Conservation (phyloP, 768 basidiomycete species). For the Mycena vitilis region DNA sequence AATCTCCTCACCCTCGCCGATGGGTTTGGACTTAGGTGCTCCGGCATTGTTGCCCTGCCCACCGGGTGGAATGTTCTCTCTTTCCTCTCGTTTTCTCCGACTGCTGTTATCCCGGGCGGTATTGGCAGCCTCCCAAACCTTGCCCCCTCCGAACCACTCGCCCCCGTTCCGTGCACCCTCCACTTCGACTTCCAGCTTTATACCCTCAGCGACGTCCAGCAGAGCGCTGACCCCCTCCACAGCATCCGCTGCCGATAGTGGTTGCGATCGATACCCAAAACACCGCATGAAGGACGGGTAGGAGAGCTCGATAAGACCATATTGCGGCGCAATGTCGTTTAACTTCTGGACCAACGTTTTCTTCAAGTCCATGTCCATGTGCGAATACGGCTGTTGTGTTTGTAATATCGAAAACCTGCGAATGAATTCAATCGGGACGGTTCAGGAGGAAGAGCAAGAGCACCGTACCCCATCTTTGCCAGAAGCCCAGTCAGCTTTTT, state of each 20-base stretch:
- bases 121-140: constrained; percentile 74
- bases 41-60: constrained; percentile 33
- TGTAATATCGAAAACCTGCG: constrained; percentile 93
- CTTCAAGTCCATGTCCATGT: constrained; percentile 98
- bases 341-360: constrained; percentile 82
- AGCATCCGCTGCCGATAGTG: constrained; percentile 92
- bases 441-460: constrained; percentile 5
- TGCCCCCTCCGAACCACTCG: constrained; percentile 94
- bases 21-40: constrained; percentile 39
- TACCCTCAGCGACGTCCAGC: constrained; percentile 90
- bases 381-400: constrained; percentile 91
- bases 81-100: constrained; percentile 51
- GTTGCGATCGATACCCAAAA: constrained; percentile 89
- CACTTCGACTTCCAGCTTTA: constrained; percentile 90
- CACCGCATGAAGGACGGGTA: constrained; percentile 95
- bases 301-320: constrained; percentile 91
- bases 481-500: constrained; percentile 90
- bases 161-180: constrained; percentile 92
- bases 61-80: constrained; percentile 52
- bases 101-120: constrained; percentile 47
- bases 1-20: constrained; percentile 38
- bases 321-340: constrained; percentile 91
- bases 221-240: constrained; percentile 91
- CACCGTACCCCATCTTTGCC: constrained; percentile 95
- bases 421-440: constrained; percentile 1